phyloP scores from a whole-genome alignment of 495 filamentous ascomycete species.

The Pyrenula massariospora region DNA sequence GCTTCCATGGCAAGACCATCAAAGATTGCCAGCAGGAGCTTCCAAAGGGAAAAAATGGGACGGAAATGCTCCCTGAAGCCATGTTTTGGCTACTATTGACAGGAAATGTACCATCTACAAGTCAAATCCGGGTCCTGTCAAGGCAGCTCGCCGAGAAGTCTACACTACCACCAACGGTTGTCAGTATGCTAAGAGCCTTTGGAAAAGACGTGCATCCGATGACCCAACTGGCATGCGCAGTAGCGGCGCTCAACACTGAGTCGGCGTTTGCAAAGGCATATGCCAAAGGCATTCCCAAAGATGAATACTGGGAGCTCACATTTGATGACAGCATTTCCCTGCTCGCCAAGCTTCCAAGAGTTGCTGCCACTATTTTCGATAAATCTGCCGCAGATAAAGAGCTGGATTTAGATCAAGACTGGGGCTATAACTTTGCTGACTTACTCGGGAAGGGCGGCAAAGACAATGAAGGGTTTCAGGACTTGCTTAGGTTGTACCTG shows the following conservation, averaged over 20 bases:
- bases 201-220: conserved; percentile 86
- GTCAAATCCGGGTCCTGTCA: conserved; percentile 71
- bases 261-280: conserved; percentile 89
- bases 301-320: conserved; percentile 96
- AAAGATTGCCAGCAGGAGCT: conserved; percentile 92
- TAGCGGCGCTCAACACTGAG: conserved; percentile 85
- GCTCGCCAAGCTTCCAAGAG: conserved; percentile 90
- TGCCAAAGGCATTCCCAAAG: conserved; percentile 79
- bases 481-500: conserved; percentile 83
- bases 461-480: conserved; percentile 87
- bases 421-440: conserved; percentile 95
- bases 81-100: conserved; percentile 99
- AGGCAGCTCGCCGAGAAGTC: conserved; percentile 80
- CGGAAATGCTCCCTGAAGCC: conserved; percentile 97
- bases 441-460: conserved; percentile 86
- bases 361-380: conserved; percentile 95
- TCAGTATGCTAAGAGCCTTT: conserved; percentile 82
- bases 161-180: conserved; percentile 70
- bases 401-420: conserved; percentile 61
- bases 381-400: conserved; percentile 61
- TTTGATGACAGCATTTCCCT: conserved; percentile 93
- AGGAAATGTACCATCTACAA: conserved; percentile 73
- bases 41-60: conserved; percentile 83
- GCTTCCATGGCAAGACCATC: conserved; percentile 95
- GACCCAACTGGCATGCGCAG: conserved; percentile 92